Percentiles rank a stretch among this genome's conserved stretches.
Evolutionary conservation across 2,329 filamentous ascomycete species (phyloP).

Genomic region (Didymella arachidicola): DNA sequence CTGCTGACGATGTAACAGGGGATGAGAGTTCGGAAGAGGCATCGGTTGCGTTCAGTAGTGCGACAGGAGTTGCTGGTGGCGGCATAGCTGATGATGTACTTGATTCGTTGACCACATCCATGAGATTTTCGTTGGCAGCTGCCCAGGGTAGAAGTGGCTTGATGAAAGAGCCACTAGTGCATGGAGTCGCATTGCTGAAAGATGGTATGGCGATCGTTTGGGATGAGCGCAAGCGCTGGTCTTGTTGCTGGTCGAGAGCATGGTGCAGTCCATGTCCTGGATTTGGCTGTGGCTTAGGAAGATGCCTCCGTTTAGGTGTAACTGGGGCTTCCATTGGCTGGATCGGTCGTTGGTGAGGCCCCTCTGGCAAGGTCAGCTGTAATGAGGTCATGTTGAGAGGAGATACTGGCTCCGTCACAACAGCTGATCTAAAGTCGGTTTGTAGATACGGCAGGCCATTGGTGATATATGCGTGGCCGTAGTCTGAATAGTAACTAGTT

Average conservation of each 20-base stretch:
- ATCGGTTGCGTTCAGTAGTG: slow-evolving; percentile 19
- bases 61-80: slow-evolving; percentile 15
- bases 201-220: slow-evolving; percentile 29
- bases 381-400: slow-evolving; percentile 45
- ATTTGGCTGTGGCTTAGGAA: slow-evolving; percentile 45
- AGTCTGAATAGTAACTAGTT: slow-evolving; percentile 31
- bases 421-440: slow-evolving; percentile 17
- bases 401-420: slow-evolving; percentile 33
- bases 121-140: slow-evolving; percentile 14
- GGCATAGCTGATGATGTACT: slow-evolving; percentile 21
- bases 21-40: slow-evolving; percentile 23
- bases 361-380: slow-evolving; percentile 38
- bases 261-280: slow-evolving; percentile 36
- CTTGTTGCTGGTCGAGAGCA: slow-evolving; percentile 43
- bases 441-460: slow-evolving; percentile 31
- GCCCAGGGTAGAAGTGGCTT: slow-evolving; percentile 38
- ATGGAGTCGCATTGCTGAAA: slow-evolving; percentile 3
- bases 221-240: slow-evolving; percentile 39
- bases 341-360: slow-evolving; percentile 27
- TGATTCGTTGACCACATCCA: slow-evolving; percentile 21
- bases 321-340: slow-evolving; percentile 23
- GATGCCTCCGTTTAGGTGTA: slow-evolving; percentile 36
- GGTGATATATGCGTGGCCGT: slow-evolving; percentile 27
- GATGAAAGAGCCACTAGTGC: slow-evolving; percentile 16
- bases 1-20: slow-evolving; percentile 16